These are phyloP conservation scores for Rhizomucor miehei DNA, from an alignment of 371 early-diverging fungal species.

Conservation along the genomic window DNA sequence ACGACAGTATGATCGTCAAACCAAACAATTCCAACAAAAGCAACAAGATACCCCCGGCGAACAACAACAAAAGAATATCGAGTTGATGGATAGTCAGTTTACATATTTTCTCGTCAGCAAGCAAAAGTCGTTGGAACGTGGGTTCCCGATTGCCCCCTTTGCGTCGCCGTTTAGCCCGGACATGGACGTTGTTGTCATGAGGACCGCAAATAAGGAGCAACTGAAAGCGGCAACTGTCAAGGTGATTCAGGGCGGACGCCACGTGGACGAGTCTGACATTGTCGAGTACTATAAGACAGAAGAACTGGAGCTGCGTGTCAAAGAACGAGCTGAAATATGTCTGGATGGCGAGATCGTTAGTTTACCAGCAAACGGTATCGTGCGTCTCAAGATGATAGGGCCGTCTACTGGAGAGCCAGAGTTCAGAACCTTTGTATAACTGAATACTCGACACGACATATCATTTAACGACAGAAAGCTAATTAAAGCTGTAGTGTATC, in stretches of 20 bases:
- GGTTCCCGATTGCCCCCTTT: constrained; percentile 41
- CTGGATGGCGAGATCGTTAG: constrained; percentile 44
- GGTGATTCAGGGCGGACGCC: constrained; percentile 36
- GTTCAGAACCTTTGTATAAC: constrained; percentile 15
- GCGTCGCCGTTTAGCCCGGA: constrained; percentile 28
- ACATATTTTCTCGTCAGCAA: constrained; percentile 44
- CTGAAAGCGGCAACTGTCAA: constrained; percentile 26
- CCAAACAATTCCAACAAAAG: background rate
- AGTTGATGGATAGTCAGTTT: constrained; percentile 17
- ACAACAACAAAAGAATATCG: background rate
- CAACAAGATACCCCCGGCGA: background rate
- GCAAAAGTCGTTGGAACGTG: constrained; percentile 39
- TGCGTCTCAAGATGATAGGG: constrained; percentile 26
- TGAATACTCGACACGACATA: no score
- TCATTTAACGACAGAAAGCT: no score
- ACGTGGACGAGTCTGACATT: constrained; percentile 22
- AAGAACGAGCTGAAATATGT: constrained; percentile 36
- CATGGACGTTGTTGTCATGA: constrained; percentile 35
- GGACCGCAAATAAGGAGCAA: constrained; percentile 21
- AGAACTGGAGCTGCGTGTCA: constrained; percentile 30
- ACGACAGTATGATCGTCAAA: constrained; percentile 7
- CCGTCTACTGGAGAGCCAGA: constrained; percentile 20
- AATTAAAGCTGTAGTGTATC: no score
- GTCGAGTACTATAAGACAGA: constrained; percentile 41
- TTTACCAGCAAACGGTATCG: constrained; percentile 26